These are phyloP conservation scores for Kazachstania bromeliacearum DNA, from an alignment of 805 yeast genomes.

Conservation along the genomic window DNA sequence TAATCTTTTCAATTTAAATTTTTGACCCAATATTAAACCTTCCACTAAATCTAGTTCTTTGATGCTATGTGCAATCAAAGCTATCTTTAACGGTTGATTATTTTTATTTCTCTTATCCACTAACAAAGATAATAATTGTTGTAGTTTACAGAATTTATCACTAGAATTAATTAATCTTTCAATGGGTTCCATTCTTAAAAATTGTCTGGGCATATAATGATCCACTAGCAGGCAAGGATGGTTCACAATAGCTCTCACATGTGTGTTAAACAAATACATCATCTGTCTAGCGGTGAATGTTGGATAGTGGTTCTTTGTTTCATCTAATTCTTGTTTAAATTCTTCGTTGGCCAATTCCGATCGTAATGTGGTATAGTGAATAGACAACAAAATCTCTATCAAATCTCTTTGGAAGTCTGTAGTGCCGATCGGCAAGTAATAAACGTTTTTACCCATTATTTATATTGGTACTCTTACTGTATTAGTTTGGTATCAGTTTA, in stretches of 20 bases:
- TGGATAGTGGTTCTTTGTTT: constrained; percentile 16
- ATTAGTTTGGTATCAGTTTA: no score
- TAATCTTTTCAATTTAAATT: constrained; percentile 52
- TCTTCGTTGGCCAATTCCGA: background rate
- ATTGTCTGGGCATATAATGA: constrained; percentile 65
- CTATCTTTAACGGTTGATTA: constrained; percentile 4
- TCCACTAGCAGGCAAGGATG: constrained; percentile 69
- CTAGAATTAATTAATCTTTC: constrained; percentile 44
- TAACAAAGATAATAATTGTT: constrained; percentile 32
- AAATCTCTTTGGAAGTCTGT: constrained; percentile 38
- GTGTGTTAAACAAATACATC: constrained; percentile 26
- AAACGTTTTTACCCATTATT: no score
- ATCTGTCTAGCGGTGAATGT: constrained; percentile 31
- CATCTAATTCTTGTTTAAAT: background rate
- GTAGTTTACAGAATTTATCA: constrained; percentile 50
- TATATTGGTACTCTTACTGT: no score
- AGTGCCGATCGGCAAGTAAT: constrained; percentile 35
- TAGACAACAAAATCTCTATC: constrained; percentile 33
- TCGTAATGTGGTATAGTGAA: constrained; percentile 32
- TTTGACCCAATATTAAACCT: constrained; percentile 66
- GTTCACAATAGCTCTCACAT: constrained; percentile 41
- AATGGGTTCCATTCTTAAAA: constrained; percentile 56
- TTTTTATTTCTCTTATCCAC: constrained; percentile 10
- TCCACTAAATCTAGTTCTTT: constrained; percentile 74
- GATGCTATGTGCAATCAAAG: constrained; percentile 48